Evolutionary conservation across 2,329 filamentous ascomycete species (phyloP).

Genomic region (Chaetomiaceae sp.): DNA sequence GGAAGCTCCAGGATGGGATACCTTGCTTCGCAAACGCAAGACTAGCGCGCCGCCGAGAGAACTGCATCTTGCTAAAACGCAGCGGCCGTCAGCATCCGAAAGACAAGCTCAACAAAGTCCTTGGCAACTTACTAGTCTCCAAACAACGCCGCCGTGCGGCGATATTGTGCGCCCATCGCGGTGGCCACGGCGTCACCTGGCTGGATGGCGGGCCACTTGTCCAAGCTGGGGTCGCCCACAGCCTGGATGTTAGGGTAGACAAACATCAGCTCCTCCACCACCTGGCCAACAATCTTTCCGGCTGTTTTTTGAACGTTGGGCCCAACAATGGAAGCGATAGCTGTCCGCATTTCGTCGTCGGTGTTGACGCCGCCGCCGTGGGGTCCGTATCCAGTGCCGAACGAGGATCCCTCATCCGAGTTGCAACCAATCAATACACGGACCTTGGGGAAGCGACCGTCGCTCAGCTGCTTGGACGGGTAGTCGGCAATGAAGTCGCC

Average conservation of each 20-base stretch:
- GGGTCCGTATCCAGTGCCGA: not conserved
- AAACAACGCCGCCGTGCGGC: slow-evolving; percentile 1
- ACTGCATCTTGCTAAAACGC: slow-evolving; percentile 1
- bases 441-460: slow-evolving; percentile 31
- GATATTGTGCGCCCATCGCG: not conserved
- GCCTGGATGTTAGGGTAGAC: slow-evolving; percentile 5
- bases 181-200: not conserved
- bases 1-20: slow-evolving; percentile 2
- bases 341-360: not conserved
- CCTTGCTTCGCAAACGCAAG: not conserved
- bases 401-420: slow-evolving; percentile 26
- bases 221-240: not conserved
- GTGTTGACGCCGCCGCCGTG: not conserved
- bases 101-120: too few relatives aligned
- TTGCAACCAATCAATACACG: slow-evolving; percentile 34
- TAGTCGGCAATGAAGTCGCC: slow-evolving; percentile 32
- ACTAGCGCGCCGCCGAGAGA: not conserved
- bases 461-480: slow-evolving; percentile 26
- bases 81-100: too few relatives aligned
- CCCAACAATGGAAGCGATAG: not conserved
- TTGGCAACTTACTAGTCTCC: not conserved
- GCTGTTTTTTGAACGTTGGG: not conserved
- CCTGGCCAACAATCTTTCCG: not conserved
- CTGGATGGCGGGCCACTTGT: slow-evolving; percentile 6
- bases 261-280: not conserved